These are phyloP conservation scores for Fusarium camptoceras DNA, from an alignment of 2,329 filamentous ascomycete species.

Conservation along the genomic window DNA sequence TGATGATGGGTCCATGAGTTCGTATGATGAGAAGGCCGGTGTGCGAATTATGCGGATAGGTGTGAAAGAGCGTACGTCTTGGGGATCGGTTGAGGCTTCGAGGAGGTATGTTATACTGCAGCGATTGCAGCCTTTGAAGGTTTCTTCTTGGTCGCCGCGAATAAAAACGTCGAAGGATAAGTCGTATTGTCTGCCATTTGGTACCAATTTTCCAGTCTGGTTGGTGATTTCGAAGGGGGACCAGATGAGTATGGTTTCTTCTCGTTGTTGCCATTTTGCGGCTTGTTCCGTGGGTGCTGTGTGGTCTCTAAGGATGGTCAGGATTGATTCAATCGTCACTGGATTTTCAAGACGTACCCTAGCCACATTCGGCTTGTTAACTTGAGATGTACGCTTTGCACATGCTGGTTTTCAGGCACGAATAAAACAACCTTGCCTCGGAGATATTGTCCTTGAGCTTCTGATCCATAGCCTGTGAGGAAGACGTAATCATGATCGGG, in stretches of 20 bases:
- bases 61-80: neutral
- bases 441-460: constrained; percentile 12
- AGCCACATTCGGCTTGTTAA: constrained; percentile 18
- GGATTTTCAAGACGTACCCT: neutral
- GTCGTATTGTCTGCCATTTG: neutral
- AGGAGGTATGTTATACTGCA: constrained; percentile 7
- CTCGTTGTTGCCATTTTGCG: constrained; percentile 1
- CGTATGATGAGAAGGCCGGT: constrained; percentile 2
- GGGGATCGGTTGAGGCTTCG: neutral
- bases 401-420: neutral
- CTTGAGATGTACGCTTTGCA: neutral
- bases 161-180: constrained; percentile 1
- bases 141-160: neutral
- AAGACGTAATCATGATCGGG: constrained; percentile 11
- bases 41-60: constrained; percentile 7
- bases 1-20: constrained; percentile 9
- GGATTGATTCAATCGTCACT: neutral
- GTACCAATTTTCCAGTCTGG: fast-evolving
- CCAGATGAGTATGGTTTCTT: neutral
- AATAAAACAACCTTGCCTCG: neutral
- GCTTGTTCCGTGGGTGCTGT: neutral
- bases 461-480: neutral
- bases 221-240: neutral
- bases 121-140: constrained; percentile 4
- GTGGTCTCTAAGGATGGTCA: neutral